A percentile compares a stretch with the other conserved stretches of the same genome.
These are phyloP conservation scores for Pichia nakasei DNA, from an alignment of 805 yeast species.

Conservation along the genomic window DNA sequence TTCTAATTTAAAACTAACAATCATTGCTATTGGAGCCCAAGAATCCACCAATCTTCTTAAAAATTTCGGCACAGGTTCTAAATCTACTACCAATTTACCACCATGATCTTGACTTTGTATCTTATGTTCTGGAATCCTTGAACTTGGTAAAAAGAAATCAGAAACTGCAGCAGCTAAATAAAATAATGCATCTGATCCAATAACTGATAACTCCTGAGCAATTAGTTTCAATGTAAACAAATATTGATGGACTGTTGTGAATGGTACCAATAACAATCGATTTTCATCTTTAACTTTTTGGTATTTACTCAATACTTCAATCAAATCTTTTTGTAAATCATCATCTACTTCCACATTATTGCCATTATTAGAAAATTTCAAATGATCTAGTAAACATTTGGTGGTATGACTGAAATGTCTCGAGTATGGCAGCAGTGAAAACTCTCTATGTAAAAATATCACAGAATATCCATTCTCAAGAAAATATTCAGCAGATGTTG, in stretches of 20 bases:
- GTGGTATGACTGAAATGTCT: slow-evolving; percentile 81
- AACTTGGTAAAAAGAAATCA: slow-evolving; percentile 85
- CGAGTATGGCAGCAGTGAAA: slow-evolving; percentile 86
- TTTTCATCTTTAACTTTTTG: slow-evolving; percentile 40
- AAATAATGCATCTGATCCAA: slow-evolving; percentile 57
- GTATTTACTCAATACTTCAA: slow-evolving; percentile 48
- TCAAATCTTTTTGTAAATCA: slow-evolving; percentile 53
- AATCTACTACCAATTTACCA: slow-evolving; percentile 72
- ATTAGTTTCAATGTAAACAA: slow-evolving; percentile 70
- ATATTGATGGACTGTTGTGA: slow-evolving; percentile 92
- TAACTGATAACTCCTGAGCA: slow-evolving; percentile 47
- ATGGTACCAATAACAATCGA: slow-evolving; percentile 65
- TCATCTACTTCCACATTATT: slow-evolving; percentile 49
- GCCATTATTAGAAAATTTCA: slow-evolving; percentile 43
- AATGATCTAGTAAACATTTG: slow-evolving; percentile 76
- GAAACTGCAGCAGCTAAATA: slow-evolving; percentile 97
- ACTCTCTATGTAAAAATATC: slow-evolving; percentile 85
- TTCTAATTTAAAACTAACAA: slow-evolving; percentile 87
- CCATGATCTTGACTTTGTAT: slow-evolving; percentile 69
- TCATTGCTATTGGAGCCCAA: slow-evolving; percentile 96
- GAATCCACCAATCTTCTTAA: slow-evolving; percentile 76
- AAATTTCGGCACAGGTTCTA: slow-evolving; percentile 96
- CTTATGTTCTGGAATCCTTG: slow-evolving; percentile 85
- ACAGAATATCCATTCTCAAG: slow-evolving; percentile 84
- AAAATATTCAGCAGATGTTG: slow-evolving; percentile 89